A percentile compares a stretch with the other conserved stretches of the same genome.
phyloP scores from a whole-genome alignment of 2,329 filamentous ascomycete species.

The Phaeophleospora eucalypticola region DNA sequence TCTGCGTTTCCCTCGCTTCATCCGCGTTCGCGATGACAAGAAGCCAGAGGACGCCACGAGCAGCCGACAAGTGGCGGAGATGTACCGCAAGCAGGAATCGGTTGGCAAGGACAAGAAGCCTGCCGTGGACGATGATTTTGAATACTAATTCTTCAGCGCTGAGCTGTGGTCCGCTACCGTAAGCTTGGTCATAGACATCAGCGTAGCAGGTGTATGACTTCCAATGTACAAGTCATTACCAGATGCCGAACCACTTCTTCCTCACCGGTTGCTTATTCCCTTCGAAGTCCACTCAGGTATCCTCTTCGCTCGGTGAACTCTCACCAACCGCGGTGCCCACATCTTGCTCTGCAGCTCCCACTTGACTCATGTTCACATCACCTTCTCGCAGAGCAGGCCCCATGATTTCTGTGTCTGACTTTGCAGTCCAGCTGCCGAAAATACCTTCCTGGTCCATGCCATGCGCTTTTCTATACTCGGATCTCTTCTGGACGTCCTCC shows the following conservation, averaged over 20 bases:
- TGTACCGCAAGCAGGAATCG: constrained; percentile 94
- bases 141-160: constrained; percentile 62
- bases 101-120: constrained; percentile 82
- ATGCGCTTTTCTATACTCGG: constrained; percentile 80
- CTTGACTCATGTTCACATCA: constrained; percentile 26
- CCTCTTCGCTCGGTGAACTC: constrained; percentile 25
- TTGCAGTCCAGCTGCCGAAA: constrained; percentile 48
- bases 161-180: no score
- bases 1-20: constrained; percentile 86
- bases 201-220: neutral
- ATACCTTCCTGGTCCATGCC: constrained; percentile 62
- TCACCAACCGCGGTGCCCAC: constrained; percentile 22
- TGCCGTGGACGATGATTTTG: constrained; percentile 92
- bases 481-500: constrained; percentile 84
- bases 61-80: constrained; percentile 82
- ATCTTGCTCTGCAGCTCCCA: constrained; percentile 2
- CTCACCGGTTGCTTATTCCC: constrained; percentile 49
- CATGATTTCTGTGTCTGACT: constrained; percentile 31
- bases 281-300: constrained; percentile 39
- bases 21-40: constrained; percentile 90
- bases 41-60: constrained; percentile 87
- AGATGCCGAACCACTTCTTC: constrained; percentile 84
- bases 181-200: no score
- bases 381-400: constrained; percentile 38
- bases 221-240: constrained; percentile 36